Percentiles rank a stretch among this genome's conserved stretches.
Conservation (phyloP, 768 basidiomycete species). For the Leccinum ochraceum region DNA sequence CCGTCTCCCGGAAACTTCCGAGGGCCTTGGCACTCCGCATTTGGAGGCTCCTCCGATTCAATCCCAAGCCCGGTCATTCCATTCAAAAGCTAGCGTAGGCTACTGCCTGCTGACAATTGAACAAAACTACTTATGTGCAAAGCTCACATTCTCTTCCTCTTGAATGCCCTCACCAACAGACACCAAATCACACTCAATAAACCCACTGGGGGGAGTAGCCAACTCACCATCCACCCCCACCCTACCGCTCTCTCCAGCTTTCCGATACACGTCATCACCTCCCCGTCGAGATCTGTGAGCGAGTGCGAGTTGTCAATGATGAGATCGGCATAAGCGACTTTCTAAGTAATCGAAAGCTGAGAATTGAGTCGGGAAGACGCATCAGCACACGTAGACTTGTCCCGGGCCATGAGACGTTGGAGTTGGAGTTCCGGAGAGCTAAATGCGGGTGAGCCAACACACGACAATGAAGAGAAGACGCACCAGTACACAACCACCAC, state of each 20-base stretch:
- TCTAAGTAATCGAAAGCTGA: constrained; percentile 74
- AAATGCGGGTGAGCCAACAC: background rate
- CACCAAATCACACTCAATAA: constrained; percentile 46
- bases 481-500: constrained; percentile 94
- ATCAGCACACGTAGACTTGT: constrained; percentile 61
- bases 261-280: constrained; percentile 37
- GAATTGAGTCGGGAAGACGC: constrained; percentile 64
- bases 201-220: constrained; percentile 60
- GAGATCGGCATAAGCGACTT: constrained; percentile 78
- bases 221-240: constrained; percentile 61
- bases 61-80: no score
- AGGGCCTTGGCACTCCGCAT: background rate
- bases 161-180: constrained; percentile 36
- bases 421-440: constrained; percentile 86
- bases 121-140: no score
- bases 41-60: no score
- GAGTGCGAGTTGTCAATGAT: constrained; percentile 90
- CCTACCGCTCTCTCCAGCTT: constrained; percentile 49
- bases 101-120: no score
- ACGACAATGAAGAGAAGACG: constrained; percentile 15
- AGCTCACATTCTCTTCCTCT: constrained; percentile 14
- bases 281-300: constrained; percentile 60
- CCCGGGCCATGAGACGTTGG: constrained; percentile 76
- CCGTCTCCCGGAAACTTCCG: background rate
- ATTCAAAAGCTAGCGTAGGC: no score